Evolutionary conservation across 2,329 filamentous ascomycete species (phyloP).

Genomic region (Aspergillus clavatus): DNA sequence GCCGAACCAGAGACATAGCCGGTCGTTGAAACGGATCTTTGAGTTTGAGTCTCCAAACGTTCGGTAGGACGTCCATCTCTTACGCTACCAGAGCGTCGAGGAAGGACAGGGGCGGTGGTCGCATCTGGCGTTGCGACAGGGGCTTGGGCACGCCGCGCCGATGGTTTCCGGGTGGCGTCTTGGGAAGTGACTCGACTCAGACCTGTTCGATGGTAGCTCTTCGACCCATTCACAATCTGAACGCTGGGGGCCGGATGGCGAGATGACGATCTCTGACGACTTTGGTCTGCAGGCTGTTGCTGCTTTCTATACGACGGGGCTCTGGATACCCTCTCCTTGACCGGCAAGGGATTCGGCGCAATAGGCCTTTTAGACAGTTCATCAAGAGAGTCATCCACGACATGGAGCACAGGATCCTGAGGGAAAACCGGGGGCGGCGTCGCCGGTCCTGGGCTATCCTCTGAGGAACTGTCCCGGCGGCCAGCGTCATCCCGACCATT

Average conservation of each 20-base stretch:
- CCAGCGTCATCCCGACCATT: constrained; percentile 8
- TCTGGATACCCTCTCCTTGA: constrained; percentile 4
- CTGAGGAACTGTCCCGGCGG: constrained; percentile 23
- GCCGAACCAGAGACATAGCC: constrained; percentile 24
- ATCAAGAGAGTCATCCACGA: constrained; percentile 2
- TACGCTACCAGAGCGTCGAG: constrained; percentile 19
- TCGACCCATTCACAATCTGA: background rate
- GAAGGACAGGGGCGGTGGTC: constrained; percentile 1
- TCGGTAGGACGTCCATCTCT: constrained; percentile 8
- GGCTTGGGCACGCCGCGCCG: background rate
- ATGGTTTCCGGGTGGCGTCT: background rate
- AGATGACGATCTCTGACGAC: background rate
- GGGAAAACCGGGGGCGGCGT: constrained; percentile 21
- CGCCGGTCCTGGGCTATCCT: constrained; percentile 23
- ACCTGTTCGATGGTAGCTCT: background rate
- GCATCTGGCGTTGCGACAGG: background rate
- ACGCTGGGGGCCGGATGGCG: background rate
- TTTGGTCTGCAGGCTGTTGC: background rate
- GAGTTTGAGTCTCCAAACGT: constrained; percentile 6
- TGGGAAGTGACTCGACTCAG: background rate
- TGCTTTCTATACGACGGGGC: background rate
- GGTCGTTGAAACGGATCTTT: constrained; percentile 11
- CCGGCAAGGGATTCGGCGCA: constrained; percentile 1
- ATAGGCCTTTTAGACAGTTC: constrained; percentile 3
- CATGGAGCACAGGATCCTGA: constrained; percentile 15